Evolutionary conservation across 176 grass and related monocot species (phyloP).

Genomic region (Bonia amplexicaulis): DNA sequence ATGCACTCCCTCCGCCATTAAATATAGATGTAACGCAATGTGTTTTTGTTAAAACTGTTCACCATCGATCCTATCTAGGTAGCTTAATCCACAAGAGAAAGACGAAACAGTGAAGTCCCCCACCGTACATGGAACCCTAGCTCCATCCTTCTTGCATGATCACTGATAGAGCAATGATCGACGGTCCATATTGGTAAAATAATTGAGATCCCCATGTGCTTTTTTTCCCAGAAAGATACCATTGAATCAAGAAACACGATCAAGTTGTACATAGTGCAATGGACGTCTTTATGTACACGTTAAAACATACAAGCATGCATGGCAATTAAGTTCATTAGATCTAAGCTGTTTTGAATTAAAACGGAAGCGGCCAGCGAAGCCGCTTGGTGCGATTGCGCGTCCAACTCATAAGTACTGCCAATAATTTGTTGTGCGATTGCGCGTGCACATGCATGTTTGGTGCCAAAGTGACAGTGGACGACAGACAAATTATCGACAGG

Average conservation of each 20-base stretch:
- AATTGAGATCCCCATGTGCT: conserved; percentile 13
- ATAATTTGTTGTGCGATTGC: not conserved
- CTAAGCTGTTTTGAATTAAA: not conserved
- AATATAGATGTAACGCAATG: not conserved
- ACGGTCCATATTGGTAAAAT: conserved; percentile 13
- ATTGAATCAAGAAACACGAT: conserved; percentile 21
- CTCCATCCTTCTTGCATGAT: not conserved
- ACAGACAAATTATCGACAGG: not conserved
- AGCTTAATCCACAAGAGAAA: not conserved
- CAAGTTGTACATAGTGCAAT: not conserved
- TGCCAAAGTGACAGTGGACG: not conserved
- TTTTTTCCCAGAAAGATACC: conserved; percentile 14
- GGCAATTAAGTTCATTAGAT: not conserved
- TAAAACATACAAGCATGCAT: not conserved
- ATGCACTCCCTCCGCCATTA: not conserved
- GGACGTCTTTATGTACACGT: not conserved
- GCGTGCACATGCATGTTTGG: not conserved
- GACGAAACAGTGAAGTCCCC: not conserved
- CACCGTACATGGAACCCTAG: not conserved
- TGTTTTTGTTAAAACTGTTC: not conserved
- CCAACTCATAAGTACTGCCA: conserved; percentile 27
- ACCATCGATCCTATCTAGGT: not conserved
- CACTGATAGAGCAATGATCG: conserved; percentile 2
- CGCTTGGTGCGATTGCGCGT: too few species aligned
- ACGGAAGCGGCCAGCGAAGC: not conserved